phyloP scores from a whole-genome alignment of 805 yeast species.

The Dipodascopsis tothii region DNA sequence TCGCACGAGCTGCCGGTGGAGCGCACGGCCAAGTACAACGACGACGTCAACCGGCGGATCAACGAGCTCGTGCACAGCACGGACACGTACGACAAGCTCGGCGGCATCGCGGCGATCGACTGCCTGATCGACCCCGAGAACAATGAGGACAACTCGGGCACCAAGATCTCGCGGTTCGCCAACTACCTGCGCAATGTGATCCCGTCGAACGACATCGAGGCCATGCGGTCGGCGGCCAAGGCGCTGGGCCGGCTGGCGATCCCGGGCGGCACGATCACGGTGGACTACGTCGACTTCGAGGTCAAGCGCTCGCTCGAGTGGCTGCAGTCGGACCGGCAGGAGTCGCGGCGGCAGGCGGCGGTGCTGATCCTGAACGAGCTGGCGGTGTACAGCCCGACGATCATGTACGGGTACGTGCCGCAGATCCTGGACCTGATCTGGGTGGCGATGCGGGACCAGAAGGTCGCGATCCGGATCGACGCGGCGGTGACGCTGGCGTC shows the following conservation, averaged over 20 bases:
- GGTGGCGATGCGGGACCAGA: conserved; percentile 78
- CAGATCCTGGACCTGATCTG: conserved; percentile 76
- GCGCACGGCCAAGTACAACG: conserved; percentile 71
- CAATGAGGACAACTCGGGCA: conserved; percentile 65
- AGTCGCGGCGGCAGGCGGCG: conserved; percentile 75
- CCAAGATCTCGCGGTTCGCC: conserved; percentile 84
- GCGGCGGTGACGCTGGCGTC: conserved; percentile 74
- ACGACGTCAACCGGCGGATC: conserved; percentile 77
- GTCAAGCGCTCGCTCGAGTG: conserved; percentile 85
- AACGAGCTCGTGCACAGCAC: conserved; percentile 75
- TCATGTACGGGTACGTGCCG: conserved; percentile 68
- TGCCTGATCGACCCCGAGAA: conserved; percentile 78
- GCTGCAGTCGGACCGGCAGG: conserved; percentile 76
- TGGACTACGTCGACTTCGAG: conserved; percentile 88
- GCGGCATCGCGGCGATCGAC: conserved; percentile 87
- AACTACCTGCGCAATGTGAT: conserved; percentile 75
- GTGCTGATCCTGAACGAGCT: conserved; percentile 72
- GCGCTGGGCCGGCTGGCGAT: conserved; percentile 83
- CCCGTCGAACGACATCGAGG: conserved; percentile 72
- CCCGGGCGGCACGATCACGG: conserved; percentile 82
- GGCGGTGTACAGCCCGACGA: conserved; percentile 80
- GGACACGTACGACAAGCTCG: conserved; percentile 65
- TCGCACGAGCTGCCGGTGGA: conserved; percentile 78
- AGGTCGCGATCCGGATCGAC: conserved; percentile 66
- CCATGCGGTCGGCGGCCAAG: conserved; percentile 78